A percentile compares a stretch with the other conserved stretches of the same genome.
phyloP scores from a whole-genome alignment of 2,329 filamentous ascomycete species.

The Thielaviopsis musarum region DNA sequence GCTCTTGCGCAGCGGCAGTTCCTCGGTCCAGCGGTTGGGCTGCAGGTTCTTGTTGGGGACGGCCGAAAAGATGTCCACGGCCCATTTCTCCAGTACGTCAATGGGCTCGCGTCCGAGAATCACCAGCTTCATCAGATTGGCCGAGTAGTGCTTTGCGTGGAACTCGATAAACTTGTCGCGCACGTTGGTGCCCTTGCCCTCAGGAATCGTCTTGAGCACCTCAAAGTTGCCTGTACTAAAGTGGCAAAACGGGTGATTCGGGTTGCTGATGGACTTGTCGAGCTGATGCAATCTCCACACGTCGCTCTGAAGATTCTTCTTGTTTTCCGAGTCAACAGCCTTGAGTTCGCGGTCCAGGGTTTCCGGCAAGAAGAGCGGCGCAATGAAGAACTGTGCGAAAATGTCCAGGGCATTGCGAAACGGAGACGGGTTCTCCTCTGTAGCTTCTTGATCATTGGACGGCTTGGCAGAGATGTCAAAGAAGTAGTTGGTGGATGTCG shows the following conservation, averaged over 20 bases:
- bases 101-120: conserved; percentile 68
- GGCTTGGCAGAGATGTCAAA: conserved; percentile 84
- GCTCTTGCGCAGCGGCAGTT: conserved; percentile 30
- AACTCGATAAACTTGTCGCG: conserved; percentile 87
- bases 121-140: conserved; percentile 85
- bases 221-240: conserved; percentile 85
- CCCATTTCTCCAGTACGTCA: conserved; percentile 71
- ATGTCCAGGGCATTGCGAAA: conserved; percentile 72
- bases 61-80: conserved; percentile 62
- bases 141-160: conserved; percentile 76
- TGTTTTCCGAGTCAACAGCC: conserved; percentile 90
- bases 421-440: conserved; percentile 38
- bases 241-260: conserved; percentile 73
- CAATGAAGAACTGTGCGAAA: conserved; percentile 87
- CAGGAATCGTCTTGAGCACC: conserved; percentile 67
- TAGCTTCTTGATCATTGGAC: conserved; percentile 39
- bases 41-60: conserved; percentile 69
- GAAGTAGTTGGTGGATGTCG: conserved; percentile 93
- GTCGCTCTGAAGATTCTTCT: conserved; percentile 91
- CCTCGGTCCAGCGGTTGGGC: conserved; percentile 36
- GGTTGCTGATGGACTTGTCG: conserved; percentile 75
- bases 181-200: conserved; percentile 65
- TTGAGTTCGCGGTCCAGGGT: conserved; percentile 75
- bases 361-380: conserved; percentile 68
- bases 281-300: conserved; percentile 77